These are phyloP conservation scores for Dioszegia hungarica DNA, from an alignment of 768 basidiomycete species.

Conservation along the genomic window DNA sequence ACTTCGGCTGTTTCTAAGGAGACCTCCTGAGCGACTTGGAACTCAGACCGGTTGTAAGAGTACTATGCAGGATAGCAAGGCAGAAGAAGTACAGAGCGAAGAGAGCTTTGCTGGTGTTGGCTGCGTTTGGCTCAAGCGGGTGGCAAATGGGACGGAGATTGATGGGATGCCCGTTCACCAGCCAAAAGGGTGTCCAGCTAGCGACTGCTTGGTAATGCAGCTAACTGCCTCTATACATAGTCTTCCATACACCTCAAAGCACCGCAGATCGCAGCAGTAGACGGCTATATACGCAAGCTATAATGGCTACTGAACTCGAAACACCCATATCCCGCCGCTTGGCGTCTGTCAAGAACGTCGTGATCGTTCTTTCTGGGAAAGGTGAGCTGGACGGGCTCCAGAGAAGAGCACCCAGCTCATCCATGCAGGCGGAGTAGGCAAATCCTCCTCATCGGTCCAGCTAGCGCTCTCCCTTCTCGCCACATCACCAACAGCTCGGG, in stretches of 20 bases:
- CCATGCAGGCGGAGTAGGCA: constrained; percentile 72
- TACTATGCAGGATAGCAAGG: too few species aligned
- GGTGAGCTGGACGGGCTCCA: constrained; percentile 46
- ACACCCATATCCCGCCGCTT: constrained; percentile 70
- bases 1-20: too few species aligned
- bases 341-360: constrained; percentile 69
- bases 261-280: too few species aligned
- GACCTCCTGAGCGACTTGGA: too few species aligned
- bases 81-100: too few species aligned
- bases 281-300: too few species aligned
- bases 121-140: background rate
- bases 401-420: background rate
- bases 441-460: constrained; percentile 91
- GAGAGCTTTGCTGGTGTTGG: too few species aligned
- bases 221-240: background rate
- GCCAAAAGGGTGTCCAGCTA: too few species aligned
- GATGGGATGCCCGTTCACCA: too few species aligned
- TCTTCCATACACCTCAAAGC: background rate
- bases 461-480: constrained; percentile 76
- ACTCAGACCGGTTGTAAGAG: too few species aligned
- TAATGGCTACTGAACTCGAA: constrained; percentile 42
- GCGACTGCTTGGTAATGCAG: too few species aligned
- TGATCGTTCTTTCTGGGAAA: constrained; percentile 92
- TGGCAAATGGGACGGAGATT: background rate
- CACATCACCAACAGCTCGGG: constrained; percentile 62